Conservation (phyloP, 768 basidiomycete species). For the Suillus fuscotomentosus region DNA sequence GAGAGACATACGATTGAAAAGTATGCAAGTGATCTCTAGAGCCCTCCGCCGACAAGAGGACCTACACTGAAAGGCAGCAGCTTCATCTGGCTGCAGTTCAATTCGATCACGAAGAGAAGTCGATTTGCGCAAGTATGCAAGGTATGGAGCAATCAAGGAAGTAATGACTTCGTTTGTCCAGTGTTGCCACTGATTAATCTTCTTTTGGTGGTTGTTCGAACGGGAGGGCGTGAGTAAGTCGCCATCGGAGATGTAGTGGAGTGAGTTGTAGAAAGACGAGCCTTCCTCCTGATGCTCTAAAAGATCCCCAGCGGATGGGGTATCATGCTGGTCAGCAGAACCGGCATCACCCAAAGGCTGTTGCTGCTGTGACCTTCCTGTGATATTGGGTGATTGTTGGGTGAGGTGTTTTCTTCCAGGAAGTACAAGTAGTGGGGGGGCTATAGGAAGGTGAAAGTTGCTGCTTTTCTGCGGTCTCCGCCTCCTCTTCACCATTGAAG, state of each 20-base stretch:
- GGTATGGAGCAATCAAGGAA: slow-evolving; percentile 5
- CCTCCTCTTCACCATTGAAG: not conserved
- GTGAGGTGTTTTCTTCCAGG: not conserved
- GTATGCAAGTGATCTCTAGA: not conserved
- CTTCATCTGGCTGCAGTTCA: not conserved
- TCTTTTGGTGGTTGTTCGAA: not conserved
- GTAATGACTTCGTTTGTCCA: not conserved
- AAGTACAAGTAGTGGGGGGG: not conserved
- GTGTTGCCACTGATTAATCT: not conserved
- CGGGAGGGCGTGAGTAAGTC: not conserved
- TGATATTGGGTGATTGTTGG: not conserved
- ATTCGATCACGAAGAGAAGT: not conserved
- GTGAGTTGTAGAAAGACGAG: not conserved
- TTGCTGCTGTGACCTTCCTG: not conserved
- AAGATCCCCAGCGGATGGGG: not conserved
- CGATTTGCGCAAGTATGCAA: not conserved
- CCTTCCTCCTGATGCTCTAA: not conserved
- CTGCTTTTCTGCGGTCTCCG: not conserved
- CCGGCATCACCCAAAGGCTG: not conserved
- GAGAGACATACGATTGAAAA: slow-evolving; percentile 1
- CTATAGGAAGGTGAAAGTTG: not conserved
- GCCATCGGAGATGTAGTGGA: not conserved
- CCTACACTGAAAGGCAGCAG: not conserved
- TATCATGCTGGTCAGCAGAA: not conserved
- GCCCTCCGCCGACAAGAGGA: not conserved